Conservation (phyloP, 2,329 filamentous ascomycete genomes). For the Boeremia exigua region DNA sequence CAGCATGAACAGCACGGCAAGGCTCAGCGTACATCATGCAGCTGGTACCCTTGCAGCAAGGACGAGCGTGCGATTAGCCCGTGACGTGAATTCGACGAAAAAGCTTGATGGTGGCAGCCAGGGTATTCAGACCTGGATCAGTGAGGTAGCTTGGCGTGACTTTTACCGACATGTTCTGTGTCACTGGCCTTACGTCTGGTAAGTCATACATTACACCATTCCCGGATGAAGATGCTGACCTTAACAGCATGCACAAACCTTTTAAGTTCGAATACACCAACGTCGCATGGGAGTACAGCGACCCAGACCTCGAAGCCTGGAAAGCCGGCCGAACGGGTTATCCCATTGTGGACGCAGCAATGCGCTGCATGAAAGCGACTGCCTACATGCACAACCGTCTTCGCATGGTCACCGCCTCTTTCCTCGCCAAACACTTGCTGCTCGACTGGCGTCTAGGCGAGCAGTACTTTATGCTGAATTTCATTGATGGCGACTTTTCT, state of each 20-base stretch:
- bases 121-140: slow-evolving; percentile 55
- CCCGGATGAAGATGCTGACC: slow-evolving; percentile 13
- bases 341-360: slow-evolving; percentile 59
- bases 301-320: slow-evolving; percentile 69
- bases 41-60: slow-evolving; percentile 55
- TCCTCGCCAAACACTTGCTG: slow-evolving; percentile 57
- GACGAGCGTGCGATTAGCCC: slow-evolving; percentile 59
- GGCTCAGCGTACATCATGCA: slow-evolving; percentile 54
- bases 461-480: slow-evolving; percentile 57
- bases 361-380: slow-evolving; percentile 57
- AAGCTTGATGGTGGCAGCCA: slow-evolving; percentile 60
- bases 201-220: slow-evolving; percentile 24
- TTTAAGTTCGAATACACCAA: slow-evolving; percentile 86
- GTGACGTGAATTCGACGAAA: slow-evolving; percentile 52
- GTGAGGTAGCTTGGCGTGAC: slow-evolving; percentile 60
- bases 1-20: slow-evolving; percentile 48
- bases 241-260: slow-evolving; percentile 69
- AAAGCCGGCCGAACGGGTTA: slow-evolving; percentile 56
- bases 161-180: slow-evolving; percentile 70
- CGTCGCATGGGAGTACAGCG: slow-evolving; percentile 72
- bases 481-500: slow-evolving; percentile 56
- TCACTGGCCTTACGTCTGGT: slow-evolving; percentile 84
- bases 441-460: slow-evolving; percentile 60
- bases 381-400: slow-evolving; percentile 61
- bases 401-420: slow-evolving; percentile 59